These are phyloP conservation scores for Austropuccinia psidii DNA, from an alignment of 1,284 basidiomycete genomes.

Conservation along the genomic window DNA sequence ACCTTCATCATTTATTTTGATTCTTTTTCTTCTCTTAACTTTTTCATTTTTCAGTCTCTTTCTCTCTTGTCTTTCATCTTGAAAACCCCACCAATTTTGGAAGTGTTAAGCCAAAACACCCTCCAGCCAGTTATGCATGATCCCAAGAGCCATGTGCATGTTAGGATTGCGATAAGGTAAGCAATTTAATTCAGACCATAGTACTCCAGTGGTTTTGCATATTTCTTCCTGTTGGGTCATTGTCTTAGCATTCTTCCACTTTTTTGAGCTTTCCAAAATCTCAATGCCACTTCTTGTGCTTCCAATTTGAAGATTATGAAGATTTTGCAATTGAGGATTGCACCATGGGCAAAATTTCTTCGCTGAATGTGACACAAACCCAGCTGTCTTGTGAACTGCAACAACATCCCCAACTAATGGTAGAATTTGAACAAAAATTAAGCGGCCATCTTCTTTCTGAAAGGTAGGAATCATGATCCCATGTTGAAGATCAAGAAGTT, in stretches of 20 bases:
- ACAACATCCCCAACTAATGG: not conserved
- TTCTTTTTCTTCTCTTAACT: not conserved
- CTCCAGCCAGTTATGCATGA: conserved; percentile 14
- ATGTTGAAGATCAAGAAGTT: not conserved
- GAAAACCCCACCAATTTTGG: not conserved
- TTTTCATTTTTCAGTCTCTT: not conserved
- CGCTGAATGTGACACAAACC: not conserved
- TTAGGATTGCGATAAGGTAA: not conserved
- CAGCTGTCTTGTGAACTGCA: not conserved
- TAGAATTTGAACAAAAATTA: not conserved
- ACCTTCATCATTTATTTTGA: too few relatives aligned
- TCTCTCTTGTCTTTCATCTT: not conserved
- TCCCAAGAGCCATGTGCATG: not conserved
- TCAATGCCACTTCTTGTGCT: not conserved
- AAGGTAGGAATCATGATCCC: not conserved
- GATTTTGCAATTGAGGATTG: not conserved
- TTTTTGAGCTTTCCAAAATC: not conserved
- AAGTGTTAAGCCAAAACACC: not conserved
- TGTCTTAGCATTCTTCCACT: not conserved
- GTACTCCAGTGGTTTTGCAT: not conserved
- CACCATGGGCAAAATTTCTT: conserved; percentile 1
- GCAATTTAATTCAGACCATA: conserved; percentile 7
- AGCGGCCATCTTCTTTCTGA: not conserved
- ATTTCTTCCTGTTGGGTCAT: too few relatives aligned
- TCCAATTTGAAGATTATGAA: not conserved